A percentile compares a stretch with the other conserved stretches of the same genome.
Evolutionary conservation across 2,329 filamentous ascomycete genomes (phyloP).

Genomic region (Rhynchosporium secalis): DNA sequence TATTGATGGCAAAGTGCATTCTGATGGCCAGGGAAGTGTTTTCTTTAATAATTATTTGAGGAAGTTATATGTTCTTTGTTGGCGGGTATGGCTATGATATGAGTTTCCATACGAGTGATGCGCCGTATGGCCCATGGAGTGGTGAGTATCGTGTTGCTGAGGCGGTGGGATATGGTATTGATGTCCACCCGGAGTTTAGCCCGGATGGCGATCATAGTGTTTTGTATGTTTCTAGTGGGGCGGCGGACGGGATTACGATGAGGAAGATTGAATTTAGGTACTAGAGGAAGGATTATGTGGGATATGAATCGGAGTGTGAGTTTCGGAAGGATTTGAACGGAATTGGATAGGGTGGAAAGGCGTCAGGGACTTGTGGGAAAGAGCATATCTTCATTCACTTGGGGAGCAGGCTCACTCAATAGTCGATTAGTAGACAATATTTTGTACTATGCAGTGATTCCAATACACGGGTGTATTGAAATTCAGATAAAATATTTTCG

Average conservation of each 20-base stretch:
- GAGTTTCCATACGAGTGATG: constrained; percentile 11
- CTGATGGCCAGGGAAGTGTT: constrained; percentile 4
- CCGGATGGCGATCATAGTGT: constrained; percentile 3
- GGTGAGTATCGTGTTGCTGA: neutral
- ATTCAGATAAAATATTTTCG: too few species aligned
- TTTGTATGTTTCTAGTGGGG: constrained; percentile 4
- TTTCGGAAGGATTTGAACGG: too few species aligned
- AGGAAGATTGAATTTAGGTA: constrained; percentile 12
- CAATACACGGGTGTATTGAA: too few species aligned
- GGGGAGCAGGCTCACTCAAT: too few species aligned
- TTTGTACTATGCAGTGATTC: too few species aligned
- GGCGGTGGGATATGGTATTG: neutral
- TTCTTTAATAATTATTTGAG: constrained; percentile 1
- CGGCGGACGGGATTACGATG: neutral
- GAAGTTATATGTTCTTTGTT: constrained; percentile 9
- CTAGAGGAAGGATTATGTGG: neutral
- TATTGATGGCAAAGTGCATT: neutral
- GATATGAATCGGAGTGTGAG: too few species aligned
- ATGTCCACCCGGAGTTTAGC: constrained; percentile 3
- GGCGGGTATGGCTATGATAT: constrained; percentile 4
- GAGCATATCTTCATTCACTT: too few species aligned
- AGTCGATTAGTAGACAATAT: too few species aligned
- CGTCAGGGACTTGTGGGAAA: too few species aligned
- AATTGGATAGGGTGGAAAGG: too few species aligned
- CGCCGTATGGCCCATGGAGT: constrained; percentile 8